phyloP scores from a whole-genome alignment of 805 yeast species.

The Hanseniaspora meyeri region DNA sequence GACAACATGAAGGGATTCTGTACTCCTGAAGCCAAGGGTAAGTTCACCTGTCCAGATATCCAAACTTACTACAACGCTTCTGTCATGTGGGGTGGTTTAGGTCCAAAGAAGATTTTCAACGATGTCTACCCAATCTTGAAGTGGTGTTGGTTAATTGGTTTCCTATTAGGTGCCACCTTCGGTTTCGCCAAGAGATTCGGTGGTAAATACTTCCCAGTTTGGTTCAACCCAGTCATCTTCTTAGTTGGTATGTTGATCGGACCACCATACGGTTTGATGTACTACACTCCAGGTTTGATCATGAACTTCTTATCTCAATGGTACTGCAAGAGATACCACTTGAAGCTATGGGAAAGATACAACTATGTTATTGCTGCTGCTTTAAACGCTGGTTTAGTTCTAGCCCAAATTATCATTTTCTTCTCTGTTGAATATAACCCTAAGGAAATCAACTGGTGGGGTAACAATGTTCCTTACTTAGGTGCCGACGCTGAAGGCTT shows the following conservation, averaged over 20 bases:
- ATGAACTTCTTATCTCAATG: slow-evolving; percentile 35
- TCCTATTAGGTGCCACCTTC: slow-evolving; percentile 26
- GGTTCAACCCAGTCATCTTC: slow-evolving; percentile 41
- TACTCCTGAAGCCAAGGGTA: slow-evolving; percentile 29
- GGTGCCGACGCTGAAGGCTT: slow-evolving; percentile 17
- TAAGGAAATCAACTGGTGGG: slow-evolving; percentile 45
- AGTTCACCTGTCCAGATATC: slow-evolving; percentile 35
- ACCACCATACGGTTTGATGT: slow-evolving; percentile 40
- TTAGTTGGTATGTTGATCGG: slow-evolving; percentile 43
- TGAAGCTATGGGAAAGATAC: slow-evolving; percentile 48
- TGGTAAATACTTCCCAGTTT: slow-evolving; percentile 23
- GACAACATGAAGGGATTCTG: slow-evolving; percentile 31
- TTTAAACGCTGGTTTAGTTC: slow-evolving; percentile 51
- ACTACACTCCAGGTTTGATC: slow-evolving; percentile 23
- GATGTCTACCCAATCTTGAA: slow-evolving; percentile 49
- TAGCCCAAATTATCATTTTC: slow-evolving; percentile 40
- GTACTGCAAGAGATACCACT: slow-evolving; percentile 35
- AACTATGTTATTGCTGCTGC: slow-evolving; percentile 49
- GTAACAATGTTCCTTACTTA: slow-evolving; percentile 34
- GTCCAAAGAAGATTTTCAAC: slow-evolving; percentile 44
- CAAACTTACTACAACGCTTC: slow-evolving; percentile 40
- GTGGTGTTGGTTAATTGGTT: slow-evolving; percentile 54
- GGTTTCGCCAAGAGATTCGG: slow-evolving; percentile 23
- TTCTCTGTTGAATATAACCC: slow-evolving; percentile 28
- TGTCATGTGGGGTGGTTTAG: slow-evolving; percentile 48